phyloP scores from a whole-genome alignment of 192 early-diverging fungal species.

The Rhizoclosmatium sp. region DNA sequence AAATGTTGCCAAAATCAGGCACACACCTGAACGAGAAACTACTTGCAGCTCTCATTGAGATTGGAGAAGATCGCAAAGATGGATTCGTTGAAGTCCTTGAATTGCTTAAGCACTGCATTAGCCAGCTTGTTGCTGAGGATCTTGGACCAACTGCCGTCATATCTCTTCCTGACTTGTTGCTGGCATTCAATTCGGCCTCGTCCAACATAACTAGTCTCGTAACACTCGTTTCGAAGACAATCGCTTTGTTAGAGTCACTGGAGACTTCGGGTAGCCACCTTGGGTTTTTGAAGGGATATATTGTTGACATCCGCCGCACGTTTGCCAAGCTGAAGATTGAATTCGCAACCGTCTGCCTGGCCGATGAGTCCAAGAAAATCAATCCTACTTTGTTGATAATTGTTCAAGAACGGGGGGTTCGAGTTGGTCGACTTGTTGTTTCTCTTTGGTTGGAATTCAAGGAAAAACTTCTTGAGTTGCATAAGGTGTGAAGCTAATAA shows the following conservation, averaged over 20 bases:
- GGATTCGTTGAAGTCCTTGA: conserved; percentile 24
- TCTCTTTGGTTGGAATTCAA: neutral
- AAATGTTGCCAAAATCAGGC: neutral
- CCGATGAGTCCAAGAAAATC: neutral
- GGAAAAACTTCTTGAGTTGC: too few relatives aligned
- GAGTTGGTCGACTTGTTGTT: conserved; percentile 1
- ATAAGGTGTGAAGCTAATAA: too few relatives aligned
- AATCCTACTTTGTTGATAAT: neutral
- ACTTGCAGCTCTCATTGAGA: neutral
- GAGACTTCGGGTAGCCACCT: neutral
- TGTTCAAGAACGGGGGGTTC: neutral
- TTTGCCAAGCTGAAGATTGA: conserved; percentile 26
- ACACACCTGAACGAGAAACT: neutral
- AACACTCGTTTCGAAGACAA: neutral
- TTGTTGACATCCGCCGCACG: conserved; percentile 9
- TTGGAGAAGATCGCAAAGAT: conserved; percentile 14
- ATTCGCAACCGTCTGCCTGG: conserved; percentile 14
- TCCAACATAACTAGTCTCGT: neutral
- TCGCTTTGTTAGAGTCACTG: neutral
- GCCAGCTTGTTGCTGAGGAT: neutral
- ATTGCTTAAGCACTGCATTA: conserved; percentile 2
- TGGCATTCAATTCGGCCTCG: conserved; percentile 4
- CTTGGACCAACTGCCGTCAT: neutral
- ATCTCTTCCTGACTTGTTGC: neutral
- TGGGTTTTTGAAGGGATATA: neutral